A percentile compares a stretch with the other conserved stretches of the same genome.
Evolutionary conservation across 2,329 filamentous ascomycete species (phyloP).

Genomic region (Trichothecium roseum): DNA sequence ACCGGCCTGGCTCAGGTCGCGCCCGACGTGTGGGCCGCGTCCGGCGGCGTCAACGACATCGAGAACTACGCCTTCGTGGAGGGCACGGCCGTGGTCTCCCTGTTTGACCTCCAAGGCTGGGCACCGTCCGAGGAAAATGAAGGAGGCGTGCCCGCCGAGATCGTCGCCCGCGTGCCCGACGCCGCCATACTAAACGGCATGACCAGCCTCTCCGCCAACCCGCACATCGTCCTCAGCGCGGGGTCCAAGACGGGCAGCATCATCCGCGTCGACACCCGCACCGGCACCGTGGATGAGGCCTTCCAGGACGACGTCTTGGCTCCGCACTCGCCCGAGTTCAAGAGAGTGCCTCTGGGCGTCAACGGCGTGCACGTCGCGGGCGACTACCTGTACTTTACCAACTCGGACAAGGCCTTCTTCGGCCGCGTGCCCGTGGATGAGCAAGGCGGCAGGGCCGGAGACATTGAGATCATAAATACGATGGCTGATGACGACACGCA

Average conservation of each 20-base stretch:
- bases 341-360: conserved; percentile 9
- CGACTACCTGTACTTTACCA: conserved; percentile 12
- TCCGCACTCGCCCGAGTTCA: background rate
- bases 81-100: conserved; percentile 7
- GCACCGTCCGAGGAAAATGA: conserved; percentile 1
- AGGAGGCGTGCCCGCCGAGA: no score
- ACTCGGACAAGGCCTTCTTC: conserved; percentile 7
- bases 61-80: conserved; percentile 3
- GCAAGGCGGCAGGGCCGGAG: conserved; percentile 1
- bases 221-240: conserved; percentile 10
- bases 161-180: conserved; percentile 6
- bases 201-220: conserved; percentile 6
- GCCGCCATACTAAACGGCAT: conserved; percentile 12
- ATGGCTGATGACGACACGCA: conserved; percentile 2
- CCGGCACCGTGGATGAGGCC: conserved; percentile 7
- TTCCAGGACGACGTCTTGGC: conserved; percentile 7
- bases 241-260: conserved; percentile 10
- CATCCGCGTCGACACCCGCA: conserved; percentile 7
- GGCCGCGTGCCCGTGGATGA: conserved; percentile 7
- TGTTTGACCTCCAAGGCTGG: conserved; percentile 3
- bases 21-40: conserved; percentile 10
- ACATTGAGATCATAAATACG: conserved; percentile 5
- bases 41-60: conserved; percentile 7
- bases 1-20: conserved; percentile 11
- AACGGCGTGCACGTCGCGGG: conserved; percentile 9